phyloP scores from a whole-genome alignment of 257 asterid genomes.

The Misopates orontium region DNA sequence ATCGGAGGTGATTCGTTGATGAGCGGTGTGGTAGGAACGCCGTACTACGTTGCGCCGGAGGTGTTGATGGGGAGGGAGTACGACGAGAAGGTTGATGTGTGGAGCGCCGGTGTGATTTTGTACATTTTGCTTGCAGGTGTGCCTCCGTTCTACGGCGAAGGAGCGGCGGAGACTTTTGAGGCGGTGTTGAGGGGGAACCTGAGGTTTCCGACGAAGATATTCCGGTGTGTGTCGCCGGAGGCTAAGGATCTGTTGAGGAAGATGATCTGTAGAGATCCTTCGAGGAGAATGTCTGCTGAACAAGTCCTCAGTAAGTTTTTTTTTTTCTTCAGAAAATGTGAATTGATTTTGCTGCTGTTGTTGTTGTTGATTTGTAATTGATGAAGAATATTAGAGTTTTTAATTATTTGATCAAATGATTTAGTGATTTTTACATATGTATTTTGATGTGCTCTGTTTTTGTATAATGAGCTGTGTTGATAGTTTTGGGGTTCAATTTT shows the following conservation, averaged over 20 bases:
- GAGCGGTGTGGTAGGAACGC: constrained; percentile 88
- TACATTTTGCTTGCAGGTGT: constrained; percentile 86
- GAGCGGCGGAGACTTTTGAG: constrained; percentile 70
- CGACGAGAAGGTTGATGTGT: constrained; percentile 77
- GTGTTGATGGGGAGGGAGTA: constrained; percentile 67
- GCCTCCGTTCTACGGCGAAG: constrained; percentile 83
- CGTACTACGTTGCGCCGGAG: constrained; percentile 93
- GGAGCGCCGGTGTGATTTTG: constrained; percentile 89
- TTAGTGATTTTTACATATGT: background rate
- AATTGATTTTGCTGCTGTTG: no score
- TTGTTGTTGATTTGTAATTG: no score
- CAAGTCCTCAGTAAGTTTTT: constrained; percentile 69
- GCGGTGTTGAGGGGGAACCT: constrained; percentile 71
- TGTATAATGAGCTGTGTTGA: background rate
- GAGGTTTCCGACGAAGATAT: constrained; percentile 68
- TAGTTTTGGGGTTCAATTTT: background rate
- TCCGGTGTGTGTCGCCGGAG: constrained; percentile 63
- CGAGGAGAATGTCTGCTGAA: constrained; percentile 68
- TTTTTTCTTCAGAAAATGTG: background rate
- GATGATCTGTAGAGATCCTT: constrained; percentile 71
- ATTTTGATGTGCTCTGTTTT: background rate
- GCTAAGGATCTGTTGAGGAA: constrained; percentile 83
- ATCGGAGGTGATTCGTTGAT: constrained; percentile 47
- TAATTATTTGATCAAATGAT: no score
- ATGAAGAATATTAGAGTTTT: no score